phyloP scores from a whole-genome alignment of 345 rosid species.

The Corymbia maculata region DNA sequence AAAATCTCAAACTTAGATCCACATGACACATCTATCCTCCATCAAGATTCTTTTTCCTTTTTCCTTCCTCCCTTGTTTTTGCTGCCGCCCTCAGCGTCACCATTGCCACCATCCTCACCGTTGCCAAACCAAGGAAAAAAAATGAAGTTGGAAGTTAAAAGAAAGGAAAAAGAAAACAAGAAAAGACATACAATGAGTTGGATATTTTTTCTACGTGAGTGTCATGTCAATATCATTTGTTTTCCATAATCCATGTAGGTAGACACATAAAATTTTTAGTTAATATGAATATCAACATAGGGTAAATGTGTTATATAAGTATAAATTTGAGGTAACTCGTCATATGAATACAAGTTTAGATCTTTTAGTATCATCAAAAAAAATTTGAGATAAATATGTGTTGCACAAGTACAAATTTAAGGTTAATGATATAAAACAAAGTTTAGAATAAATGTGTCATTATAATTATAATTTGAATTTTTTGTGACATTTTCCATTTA shows the following conservation, averaged over 20 bases:
- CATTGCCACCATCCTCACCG: background rate
- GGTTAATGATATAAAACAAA: no score
- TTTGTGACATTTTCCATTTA: background rate
- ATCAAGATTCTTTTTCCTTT: accelerated
- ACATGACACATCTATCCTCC: background rate
- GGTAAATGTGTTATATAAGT: background rate
- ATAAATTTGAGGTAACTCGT: no score
- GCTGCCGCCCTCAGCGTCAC: accelerated
- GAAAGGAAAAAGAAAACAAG: background rate
- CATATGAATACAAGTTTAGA: accelerated
- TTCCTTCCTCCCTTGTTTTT: accelerated
- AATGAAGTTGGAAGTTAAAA: background rate
- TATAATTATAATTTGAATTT: no score
- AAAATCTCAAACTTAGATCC: no score
- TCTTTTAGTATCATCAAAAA: accelerated
- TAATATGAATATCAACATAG: no score
- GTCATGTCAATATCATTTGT: background rate
- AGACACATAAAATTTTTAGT: background rate
- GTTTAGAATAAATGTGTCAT: no score
- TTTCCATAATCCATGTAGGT: no score
- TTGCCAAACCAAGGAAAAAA: no score
- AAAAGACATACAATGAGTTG: background rate
- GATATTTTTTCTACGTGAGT: no score
- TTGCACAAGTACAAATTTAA: no score
- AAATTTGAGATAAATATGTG: no score